phyloP scores from a whole-genome alignment of 169 alveolate genomes.

The Cardiosporidium cionae region DNA sequence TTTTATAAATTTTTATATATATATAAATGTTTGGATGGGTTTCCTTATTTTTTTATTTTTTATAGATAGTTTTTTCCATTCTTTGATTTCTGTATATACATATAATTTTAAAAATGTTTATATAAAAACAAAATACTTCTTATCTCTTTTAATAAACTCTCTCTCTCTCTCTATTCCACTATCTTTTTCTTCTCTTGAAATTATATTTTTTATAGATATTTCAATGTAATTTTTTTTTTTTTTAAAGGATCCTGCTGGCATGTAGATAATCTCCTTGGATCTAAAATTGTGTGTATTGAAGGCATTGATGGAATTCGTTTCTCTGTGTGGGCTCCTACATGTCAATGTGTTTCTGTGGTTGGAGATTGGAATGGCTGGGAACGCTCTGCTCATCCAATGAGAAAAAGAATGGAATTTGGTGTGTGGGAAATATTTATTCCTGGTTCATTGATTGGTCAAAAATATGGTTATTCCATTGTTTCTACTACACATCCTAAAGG shows the following conservation, averaged over 20 bases:
- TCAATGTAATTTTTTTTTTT: not conserved
- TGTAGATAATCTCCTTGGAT: conserved; percentile 53
- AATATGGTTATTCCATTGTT: conserved; percentile 48
- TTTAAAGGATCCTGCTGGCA: conserved; percentile 55
- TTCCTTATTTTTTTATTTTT: not conserved
- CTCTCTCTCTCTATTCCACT: not conserved
- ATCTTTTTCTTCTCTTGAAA: not conserved
- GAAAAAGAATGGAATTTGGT: conserved; percentile 47
- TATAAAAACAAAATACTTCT: not conserved
- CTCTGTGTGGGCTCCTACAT: conserved; percentile 60
- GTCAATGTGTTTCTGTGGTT: conserved; percentile 46
- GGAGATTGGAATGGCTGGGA: conserved; percentile 66
- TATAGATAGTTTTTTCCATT: not conserved
- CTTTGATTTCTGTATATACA: not conserved
- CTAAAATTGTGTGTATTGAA: conserved; percentile 38
- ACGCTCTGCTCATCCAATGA: conserved; percentile 58
- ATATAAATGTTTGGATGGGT: not conserved
- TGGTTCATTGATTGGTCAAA: conserved; percentile 41
- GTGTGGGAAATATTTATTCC: conserved; percentile 59
- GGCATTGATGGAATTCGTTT: conserved; percentile 50
- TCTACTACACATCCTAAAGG: conserved; percentile 31
- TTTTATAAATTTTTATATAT: too few species aligned
- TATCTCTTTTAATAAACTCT: not conserved
- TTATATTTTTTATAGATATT: not conserved
- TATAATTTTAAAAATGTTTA: not conserved